Evolutionary conservation across 495 filamentous ascomycete species (phyloP), one percentile per base, ranked within the genome.

Genomic region (Xylaria cubensis): DNA sequence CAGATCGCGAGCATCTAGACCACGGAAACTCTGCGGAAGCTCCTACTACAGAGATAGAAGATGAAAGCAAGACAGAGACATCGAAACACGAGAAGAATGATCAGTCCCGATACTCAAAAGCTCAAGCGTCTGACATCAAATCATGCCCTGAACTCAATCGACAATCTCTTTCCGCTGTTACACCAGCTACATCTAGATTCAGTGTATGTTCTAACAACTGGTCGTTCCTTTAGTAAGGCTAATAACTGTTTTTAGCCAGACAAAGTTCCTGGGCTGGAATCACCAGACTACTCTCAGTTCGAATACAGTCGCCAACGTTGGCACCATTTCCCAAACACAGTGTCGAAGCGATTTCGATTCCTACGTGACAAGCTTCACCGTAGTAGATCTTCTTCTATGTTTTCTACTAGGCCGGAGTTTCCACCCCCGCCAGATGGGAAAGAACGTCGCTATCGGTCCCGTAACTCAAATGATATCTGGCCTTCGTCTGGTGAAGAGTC

Each of bases 311-410:
- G 67, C 3, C 71, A 65, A 19, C 66, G 72, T 71, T 73, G 71
- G 64, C 65, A 74, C 36, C 70, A 48, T 58, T 34, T 78, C 19
- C 74, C 72, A 10, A 74, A 78, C 19, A 76, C 76, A 21, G 74
- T 81, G 15, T 80, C 78, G 41, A 83, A 64, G 59, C 80, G 74
- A 50, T 77, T 82, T 53, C 76, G 70, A 39, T 82, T 76, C 17
- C 76, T 79, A 34, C 62, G 73, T 15, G 48, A 59, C 53, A 77
- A 58, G 24, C 53, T 78, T 70, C 51, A 46, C 29, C 71, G 67
- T 36, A 69, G 61, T 24, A 73, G 75, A 51, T 72, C 71, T 12
- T 76, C 77, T 36, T 76, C 77, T 46, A 74, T 67, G 29, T 76
- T 72, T 59, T 78, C 76, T 1, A 58, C 74, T 10, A 62, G 73